These are phyloP conservation scores for Cenococcum geophilum DNA, from an alignment of 495 filamentous ascomycete genomes.

Conservation along the genomic window DNA sequence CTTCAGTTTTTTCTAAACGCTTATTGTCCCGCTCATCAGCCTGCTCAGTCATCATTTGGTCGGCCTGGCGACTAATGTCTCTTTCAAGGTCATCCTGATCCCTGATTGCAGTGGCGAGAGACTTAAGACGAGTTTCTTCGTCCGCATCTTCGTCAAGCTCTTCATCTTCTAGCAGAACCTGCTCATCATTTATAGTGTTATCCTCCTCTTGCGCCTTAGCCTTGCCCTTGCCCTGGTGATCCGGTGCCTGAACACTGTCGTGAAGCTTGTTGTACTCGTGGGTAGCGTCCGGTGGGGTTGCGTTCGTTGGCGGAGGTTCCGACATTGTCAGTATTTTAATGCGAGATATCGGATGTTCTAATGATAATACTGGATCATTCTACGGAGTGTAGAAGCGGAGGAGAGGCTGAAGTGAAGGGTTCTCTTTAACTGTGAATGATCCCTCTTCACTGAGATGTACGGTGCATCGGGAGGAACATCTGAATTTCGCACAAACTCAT, in stretches of 20 bases:
- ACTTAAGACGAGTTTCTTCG: constrained; percentile 58
- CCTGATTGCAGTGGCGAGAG: constrained; percentile 66
- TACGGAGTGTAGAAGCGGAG: too few species aligned
- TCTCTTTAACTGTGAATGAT: too few species aligned
- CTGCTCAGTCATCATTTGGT: constrained; percentile 67
- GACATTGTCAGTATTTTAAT: too few species aligned
- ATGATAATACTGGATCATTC: too few species aligned
- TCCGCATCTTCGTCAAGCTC: constrained; percentile 29
- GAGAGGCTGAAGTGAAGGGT: too few species aligned
- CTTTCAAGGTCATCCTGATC: constrained; percentile 68
- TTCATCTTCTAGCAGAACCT: not conserved
- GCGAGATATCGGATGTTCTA: too few species aligned
- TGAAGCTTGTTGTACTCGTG: not conserved
- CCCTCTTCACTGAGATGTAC: too few species aligned
- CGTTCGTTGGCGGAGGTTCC: too few species aligned
- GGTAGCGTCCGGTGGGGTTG: too few species aligned
- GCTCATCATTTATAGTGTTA: not conserved
- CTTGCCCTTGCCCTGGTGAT: constrained; percentile 2
- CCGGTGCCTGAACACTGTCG: not conserved
- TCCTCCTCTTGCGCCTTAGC: not conserved
- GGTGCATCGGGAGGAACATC: too few species aligned
- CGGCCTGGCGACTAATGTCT: constrained; percentile 56
- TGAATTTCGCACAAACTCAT: too few species aligned
- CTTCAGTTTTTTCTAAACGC: constrained; percentile 69
- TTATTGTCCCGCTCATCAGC: constrained; percentile 84